Conservation (phyloP, 2,329 filamentous ascomycete species). For the Ophiostoma fasciatum region DNA sequence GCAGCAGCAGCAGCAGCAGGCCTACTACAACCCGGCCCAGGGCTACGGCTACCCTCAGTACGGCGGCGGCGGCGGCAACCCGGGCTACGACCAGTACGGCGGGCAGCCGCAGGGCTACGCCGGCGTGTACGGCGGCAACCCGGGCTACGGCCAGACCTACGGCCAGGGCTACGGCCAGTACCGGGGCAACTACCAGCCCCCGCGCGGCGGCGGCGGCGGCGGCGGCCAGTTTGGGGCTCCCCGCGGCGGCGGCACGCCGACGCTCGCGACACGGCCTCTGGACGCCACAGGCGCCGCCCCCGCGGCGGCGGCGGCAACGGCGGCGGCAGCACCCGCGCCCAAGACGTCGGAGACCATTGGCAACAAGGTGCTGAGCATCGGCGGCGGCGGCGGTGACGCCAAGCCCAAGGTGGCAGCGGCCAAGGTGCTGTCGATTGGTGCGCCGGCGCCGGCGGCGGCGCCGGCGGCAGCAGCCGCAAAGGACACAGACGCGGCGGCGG, state of each 20-base stretch:
- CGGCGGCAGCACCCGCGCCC: conserved; percentile 27
- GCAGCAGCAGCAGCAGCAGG: conserved; percentile 12
- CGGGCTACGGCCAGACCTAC: conserved; percentile 25
- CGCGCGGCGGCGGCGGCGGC: conserved; percentile 18
- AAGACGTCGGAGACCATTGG: conserved; percentile 41
- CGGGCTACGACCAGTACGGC: conserved; percentile 30
- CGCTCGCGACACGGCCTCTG: conserved; percentile 49
- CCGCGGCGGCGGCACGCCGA: conserved; percentile 29
- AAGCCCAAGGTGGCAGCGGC: conserved; percentile 38
- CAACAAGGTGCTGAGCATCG: conserved; percentile 50
- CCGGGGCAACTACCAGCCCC: conserved; percentile 34
- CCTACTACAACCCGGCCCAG: conserved; percentile 7
- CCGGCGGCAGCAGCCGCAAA: conserved; percentile 34
- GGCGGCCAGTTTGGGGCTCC: conserved; percentile 2
- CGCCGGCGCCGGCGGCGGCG: conserved; percentile 11
- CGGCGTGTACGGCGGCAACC: conserved; percentile 25
- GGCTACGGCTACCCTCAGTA: conserved; percentile 20
- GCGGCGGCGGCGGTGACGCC: conserved; percentile 39
- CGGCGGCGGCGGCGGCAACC: conserved; percentile 28
- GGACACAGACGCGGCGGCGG: conserved; percentile 14
- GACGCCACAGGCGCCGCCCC: conserved; percentile 29
- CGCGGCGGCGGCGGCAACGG: conserved; percentile 21
- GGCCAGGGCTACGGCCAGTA: conserved; percentile 15
- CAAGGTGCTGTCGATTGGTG: conserved; percentile 66
- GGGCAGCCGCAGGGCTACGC: conserved; percentile 18